A percentile compares a stretch with the other conserved stretches of the same genome.
Evolutionary conservation across 2,329 filamentous ascomycete species (phyloP).

Genomic region (Sporothrix schenckii): DNA sequence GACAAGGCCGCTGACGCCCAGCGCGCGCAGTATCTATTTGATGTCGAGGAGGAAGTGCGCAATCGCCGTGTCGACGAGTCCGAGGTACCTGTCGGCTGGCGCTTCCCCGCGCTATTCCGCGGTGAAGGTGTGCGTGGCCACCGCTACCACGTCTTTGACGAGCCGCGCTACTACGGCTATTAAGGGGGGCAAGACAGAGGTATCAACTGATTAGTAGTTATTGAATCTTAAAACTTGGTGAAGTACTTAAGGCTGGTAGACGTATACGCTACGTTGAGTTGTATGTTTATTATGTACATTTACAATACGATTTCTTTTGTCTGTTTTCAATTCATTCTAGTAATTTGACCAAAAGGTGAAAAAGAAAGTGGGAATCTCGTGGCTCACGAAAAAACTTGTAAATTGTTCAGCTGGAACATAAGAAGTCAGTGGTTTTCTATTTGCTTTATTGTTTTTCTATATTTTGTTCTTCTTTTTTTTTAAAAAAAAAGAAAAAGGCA

Average conservation of each 20-base stretch:
- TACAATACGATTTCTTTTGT: constrained; percentile 1
- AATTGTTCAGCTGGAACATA: too few relatives aligned
- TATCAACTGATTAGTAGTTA: neutral
- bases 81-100: constrained; percentile 73
- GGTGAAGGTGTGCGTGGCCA: constrained; percentile 88
- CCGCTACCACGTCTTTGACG: constrained; percentile 91
- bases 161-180: constrained; percentile 71
- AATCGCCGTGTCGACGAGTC: constrained; percentile 65
- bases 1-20: constrained; percentile 49
- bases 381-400: too few relatives aligned
- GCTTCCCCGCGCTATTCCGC: constrained; percentile 83
- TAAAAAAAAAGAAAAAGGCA: too few relatives aligned
- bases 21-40: constrained; percentile 54
- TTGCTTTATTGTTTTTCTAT: neutral
- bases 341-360: neutral
- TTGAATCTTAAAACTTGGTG: neutral
- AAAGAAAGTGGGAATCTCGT: neutral
- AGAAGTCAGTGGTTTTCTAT: neutral
- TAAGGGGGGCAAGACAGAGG: constrained; percentile 31
- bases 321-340: neutral
- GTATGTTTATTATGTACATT: constrained; percentile 1
- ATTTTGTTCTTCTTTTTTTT: too few relatives aligned
- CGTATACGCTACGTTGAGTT: neutral
- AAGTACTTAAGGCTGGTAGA: neutral
- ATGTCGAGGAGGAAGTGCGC: constrained; percentile 56